Evolutionary conservation across 2,329 filamentous ascomycete species (phyloP).

Genomic region (Claviceps spartinae): DNA sequence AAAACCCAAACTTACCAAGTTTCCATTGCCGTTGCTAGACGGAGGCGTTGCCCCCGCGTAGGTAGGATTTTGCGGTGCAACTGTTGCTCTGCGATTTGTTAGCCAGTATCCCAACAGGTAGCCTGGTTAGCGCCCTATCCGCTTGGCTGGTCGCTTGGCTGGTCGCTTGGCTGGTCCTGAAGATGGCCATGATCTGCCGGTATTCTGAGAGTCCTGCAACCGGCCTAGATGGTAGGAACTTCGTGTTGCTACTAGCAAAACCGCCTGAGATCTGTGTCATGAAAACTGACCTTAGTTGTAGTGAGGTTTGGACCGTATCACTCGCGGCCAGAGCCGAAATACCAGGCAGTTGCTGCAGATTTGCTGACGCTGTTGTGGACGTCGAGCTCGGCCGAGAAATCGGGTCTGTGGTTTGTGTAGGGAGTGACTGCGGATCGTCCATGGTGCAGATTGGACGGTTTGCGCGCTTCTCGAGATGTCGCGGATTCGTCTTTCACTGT

Average conservation of each 20-base stretch:
- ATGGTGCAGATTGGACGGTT: constrained; percentile 24
- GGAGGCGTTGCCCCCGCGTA: constrained; percentile 23
- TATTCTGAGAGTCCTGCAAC: background rate
- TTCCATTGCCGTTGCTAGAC: constrained; percentile 26
- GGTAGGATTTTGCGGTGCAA: constrained; percentile 11
- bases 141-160: background rate
- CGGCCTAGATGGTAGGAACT: background rate
- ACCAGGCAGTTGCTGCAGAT: constrained; percentile 30
- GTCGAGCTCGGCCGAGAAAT: constrained; percentile 37
- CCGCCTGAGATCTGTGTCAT: no score
- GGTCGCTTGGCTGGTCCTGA: background rate
- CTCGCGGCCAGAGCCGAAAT: constrained; percentile 31
- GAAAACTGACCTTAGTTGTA: constrained; percentile 31
- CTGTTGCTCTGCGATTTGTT: constrained; percentile 8
- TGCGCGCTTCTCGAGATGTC: background rate
- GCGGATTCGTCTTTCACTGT: background rate
- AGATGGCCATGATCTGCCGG: no score
- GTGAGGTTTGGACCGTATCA: constrained; percentile 25
- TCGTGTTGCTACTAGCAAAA: background rate
- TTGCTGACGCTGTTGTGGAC: constrained; percentile 30
- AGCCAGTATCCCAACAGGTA: constrained; percentile 2
- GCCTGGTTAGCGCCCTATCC: background rate
- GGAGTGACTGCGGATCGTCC: constrained; percentile 27
- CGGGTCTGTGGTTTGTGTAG: constrained; percentile 29
- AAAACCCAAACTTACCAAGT: constrained; percentile 22